Percentiles rank a stretch among this genome's conserved stretches.
These are phyloP conservation scores for Aspergillus calidoustus DNA, from an alignment of 2,329 filamentous ascomycete species.

Conservation along the genomic window DNA sequence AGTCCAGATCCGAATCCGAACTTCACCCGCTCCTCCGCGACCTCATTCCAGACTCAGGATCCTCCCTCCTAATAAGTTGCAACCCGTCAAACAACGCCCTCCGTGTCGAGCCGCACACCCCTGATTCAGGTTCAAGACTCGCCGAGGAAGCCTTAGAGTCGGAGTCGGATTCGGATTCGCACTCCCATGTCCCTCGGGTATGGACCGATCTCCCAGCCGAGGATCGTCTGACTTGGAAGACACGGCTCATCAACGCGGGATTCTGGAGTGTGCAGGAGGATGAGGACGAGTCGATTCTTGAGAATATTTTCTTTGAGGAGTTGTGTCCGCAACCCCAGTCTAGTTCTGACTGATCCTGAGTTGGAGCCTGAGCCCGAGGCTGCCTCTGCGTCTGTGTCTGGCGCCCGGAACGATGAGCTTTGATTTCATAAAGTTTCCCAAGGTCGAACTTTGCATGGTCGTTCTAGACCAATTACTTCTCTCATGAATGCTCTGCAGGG, in stretches of 20 bases:
- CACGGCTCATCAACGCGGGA: constrained; percentile 6
- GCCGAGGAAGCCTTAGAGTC: neutral
- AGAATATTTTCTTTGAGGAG: constrained; percentile 4
- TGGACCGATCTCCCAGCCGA: constrained; percentile 2
- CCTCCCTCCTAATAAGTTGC: constrained; percentile 33
- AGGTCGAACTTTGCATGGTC: neutral
- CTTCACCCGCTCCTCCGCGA: constrained; percentile 30
- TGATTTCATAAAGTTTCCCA: neutral
- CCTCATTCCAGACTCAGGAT: constrained; percentile 12
- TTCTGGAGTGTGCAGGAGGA: constrained; percentile 4
- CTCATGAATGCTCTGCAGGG: too few relatives aligned
- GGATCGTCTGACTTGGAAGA: constrained; percentile 10
- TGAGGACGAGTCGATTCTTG: constrained; percentile 11
- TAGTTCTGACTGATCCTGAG: neutral
- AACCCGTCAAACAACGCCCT: constrained; percentile 27
- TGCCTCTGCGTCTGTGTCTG: neutral
- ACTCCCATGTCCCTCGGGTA: neutral
- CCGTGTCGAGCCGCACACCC: constrained; percentile 25
- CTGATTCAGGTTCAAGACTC: neutral
- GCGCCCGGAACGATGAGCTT: neutral
- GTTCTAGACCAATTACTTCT: too few relatives aligned
- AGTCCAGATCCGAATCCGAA: constrained; percentile 10
- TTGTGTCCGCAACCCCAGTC: neutral
- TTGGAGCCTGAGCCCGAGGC: neutral
- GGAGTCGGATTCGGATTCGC: neutral